These are phyloP conservation scores for Adiantum capillusveneris DNA, from an alignment of 75 land plant genomes.

Conservation along the genomic window DNA sequence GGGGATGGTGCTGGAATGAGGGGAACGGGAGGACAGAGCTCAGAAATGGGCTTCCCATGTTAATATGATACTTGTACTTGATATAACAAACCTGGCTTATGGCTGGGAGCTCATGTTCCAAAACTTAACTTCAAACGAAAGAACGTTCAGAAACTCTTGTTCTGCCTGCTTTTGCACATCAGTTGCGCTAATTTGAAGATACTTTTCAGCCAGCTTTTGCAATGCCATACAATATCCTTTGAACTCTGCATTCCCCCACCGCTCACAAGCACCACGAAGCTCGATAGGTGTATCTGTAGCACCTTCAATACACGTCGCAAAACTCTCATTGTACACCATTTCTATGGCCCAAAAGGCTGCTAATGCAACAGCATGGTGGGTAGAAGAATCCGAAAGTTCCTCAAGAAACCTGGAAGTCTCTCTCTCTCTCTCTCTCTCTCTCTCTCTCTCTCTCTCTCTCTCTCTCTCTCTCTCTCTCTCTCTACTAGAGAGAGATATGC, in stretches of 20 bases:
- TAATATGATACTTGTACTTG: no score
- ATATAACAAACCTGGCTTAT: no score
- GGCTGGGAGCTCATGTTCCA: slow-evolving; percentile 73
- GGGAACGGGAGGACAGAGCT: no score
- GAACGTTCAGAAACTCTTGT: slow-evolving; percentile 35
- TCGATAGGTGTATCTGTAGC: slow-evolving; percentile 57
- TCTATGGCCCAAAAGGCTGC: slow-evolving; percentile 86
- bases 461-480: no score
- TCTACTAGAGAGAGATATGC: no score
- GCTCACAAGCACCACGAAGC: slow-evolving; percentile 59
- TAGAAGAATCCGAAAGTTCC: slow-evolving; percentile 34
- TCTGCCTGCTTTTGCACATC: slow-evolving; percentile 42
- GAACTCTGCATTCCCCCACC: slow-evolving; percentile 83
- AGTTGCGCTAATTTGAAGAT: slow-evolving; percentile 36
- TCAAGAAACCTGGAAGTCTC: slow-evolving; percentile 52
- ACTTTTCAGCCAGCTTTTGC: slow-evolving; percentile 52
- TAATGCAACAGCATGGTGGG: slow-evolving; percentile 48
- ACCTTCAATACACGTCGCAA: slow-evolving; percentile 54
- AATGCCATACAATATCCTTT: slow-evolving; percentile 47
- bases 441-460: no score
- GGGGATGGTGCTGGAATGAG: no score
- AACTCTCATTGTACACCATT: slow-evolving; percentile 69
- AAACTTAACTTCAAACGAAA: slow-evolving; percentile 62
- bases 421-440: background rate
- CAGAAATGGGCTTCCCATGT: no score